Evolutionary conservation across 345 rosid species (phyloP), one percentile per base, ranked within the genome.

Genomic region (Camelina hispida): DNA sequence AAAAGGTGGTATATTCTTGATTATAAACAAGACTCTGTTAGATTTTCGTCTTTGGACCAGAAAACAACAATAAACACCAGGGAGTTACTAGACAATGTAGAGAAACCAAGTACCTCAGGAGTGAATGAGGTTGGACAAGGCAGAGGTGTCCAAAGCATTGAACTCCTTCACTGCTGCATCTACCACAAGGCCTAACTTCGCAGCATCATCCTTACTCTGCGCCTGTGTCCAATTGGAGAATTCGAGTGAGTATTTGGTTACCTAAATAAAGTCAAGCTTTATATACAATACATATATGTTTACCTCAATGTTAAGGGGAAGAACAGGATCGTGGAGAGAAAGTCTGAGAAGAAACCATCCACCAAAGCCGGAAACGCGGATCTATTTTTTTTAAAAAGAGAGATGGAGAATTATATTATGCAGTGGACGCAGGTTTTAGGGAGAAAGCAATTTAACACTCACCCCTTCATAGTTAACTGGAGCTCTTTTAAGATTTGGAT

Each of bases 271-370:
- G n/a, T 9, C 4, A 35, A 16, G 8, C 22, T 50, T 37, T 32
- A 56, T 47, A n/a, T n/a, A n/a, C n/a, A n/a, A n/a, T n/a, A 22
- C 59, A 46, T 55, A 48, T 61, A 48, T 64, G 25, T 53, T 7
- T 83, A 95, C 98, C 98, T 96, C 98, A 14, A 93, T 89, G 84
- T 96, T 96, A 47, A 96, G 98, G 73, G 99, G 98, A 74, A 96
- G 97, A 79, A 96, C 97, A 30, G 96, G 99, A 77, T 96, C 99
- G 43, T 93, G 99, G 54, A 93, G 97, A 0, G 99, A 93, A 53
- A 96, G 97, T 80, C 99, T 91, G 18, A 93, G 93, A 80, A 96
- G 98, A 83, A 96, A 89, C 98, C 99, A 96, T 80, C 99, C 99
- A 69, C 95, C 91, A 68, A 81, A 87, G 16, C 94, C 95, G 63